Conservation (phyloP, 129 eudicot genomes). For the Flaveria bidentis region DNA sequence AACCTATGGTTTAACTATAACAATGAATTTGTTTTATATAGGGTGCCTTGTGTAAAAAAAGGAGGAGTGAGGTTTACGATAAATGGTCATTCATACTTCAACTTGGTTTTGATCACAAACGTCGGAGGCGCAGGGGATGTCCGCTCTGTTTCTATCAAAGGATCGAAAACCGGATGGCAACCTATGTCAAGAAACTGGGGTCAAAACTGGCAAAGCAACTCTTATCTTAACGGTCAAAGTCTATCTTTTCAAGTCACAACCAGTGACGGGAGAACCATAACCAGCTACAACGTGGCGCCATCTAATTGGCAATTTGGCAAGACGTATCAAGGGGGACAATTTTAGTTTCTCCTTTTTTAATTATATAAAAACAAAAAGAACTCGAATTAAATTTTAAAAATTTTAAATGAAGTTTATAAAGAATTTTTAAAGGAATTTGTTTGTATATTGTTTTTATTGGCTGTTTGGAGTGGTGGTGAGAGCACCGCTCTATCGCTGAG, state of each 20-base stretch:
- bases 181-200: conserved; percentile 88
- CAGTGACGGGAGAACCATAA: conserved; percentile 70
- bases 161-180: conserved; percentile 74
- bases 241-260: conserved; percentile 78
- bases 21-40: conserved; percentile 8
- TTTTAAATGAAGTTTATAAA: not conserved
- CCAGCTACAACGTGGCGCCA: conserved; percentile 69
- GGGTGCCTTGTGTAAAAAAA: conserved; percentile 81
- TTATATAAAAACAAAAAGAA: not conserved
- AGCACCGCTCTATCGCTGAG: conserved; percentile 57
- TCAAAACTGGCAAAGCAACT: conserved; percentile 90
- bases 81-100: conserved; percentile 84
- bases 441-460: conserved; percentile 31
- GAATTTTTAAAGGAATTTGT: not conserved
- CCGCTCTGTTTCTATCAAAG: conserved; percentile 70
- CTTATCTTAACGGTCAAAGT: conserved; percentile 64
- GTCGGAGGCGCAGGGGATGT: conserved; percentile 89
- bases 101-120: conserved; percentile 70
- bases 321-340: conserved; percentile 70
- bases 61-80: conserved; percentile 80
- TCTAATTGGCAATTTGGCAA: conserved; percentile 76
- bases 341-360: conserved; percentile 25
- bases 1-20: not conserved
- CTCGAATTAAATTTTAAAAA: not conserved
- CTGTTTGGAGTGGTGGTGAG: conserved; percentile 23